Percentiles rank a stretch among this genome's conserved stretches.
Conservation (phyloP, 2,329 filamentous ascomycete species). For the Colletotrichum orbiculare region DNA sequence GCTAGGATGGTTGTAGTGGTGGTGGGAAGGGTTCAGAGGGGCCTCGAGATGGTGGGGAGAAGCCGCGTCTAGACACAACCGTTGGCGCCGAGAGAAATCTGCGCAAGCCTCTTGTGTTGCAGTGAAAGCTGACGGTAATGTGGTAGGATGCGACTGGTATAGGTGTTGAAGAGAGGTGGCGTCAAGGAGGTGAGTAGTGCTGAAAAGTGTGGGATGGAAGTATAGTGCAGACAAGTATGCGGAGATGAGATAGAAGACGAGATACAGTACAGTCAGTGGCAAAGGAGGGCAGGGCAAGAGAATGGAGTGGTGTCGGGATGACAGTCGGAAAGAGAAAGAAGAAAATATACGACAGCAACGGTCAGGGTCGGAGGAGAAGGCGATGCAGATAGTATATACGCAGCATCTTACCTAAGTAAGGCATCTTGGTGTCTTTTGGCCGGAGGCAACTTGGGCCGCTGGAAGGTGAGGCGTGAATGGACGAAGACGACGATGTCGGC, state of each 20-base stretch:
- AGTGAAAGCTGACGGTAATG: conserved; percentile 4
- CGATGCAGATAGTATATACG: conserved; percentile 44
- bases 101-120: conserved; percentile 11
- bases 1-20: conserved; percentile 29
- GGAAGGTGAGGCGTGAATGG: conserved; percentile 43
- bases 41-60: conserved; percentile 32
- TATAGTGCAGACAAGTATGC: conserved; percentile 26
- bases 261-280: conserved; percentile 24
- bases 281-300: conserved; percentile 26
- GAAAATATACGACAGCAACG: conserved; percentile 19
- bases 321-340: conserved; percentile 8
- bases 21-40: conserved; percentile 33
- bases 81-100: conserved; percentile 21
- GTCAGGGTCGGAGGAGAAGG: conserved; percentile 38
- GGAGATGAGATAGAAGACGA: conserved; percentile 12
- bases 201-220: background rate
- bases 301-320: background rate
- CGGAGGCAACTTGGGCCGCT: conserved; percentile 16
- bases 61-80: conserved; percentile 24
- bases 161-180: conserved; percentile 7
- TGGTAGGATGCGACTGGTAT: background rate
- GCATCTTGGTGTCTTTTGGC: conserved; percentile 22
- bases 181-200: conserved; percentile 3
- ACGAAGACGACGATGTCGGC: conserved; percentile 35
- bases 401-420: background rate